These are phyloP conservation scores for Blastobotrys elegans DNA, from an alignment of 1,139 yeast genomes.

Conservation along the genomic window DNA sequence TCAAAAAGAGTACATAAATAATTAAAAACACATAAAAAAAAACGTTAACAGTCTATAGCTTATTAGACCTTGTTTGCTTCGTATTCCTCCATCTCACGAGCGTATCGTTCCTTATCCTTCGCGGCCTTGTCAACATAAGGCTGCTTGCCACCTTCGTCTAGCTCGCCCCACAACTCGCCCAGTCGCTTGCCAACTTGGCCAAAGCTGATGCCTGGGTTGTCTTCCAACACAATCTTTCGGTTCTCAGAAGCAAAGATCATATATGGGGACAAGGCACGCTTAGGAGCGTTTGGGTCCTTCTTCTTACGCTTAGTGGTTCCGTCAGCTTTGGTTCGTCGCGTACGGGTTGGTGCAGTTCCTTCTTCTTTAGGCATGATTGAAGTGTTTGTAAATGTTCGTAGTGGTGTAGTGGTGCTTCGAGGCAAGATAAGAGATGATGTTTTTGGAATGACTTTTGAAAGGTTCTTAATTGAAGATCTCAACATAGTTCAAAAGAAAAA, in stretches of 20 bases:
- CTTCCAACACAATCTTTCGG: constrained; percentile 92
- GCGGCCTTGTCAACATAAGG: constrained; percentile 93
- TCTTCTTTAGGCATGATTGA: constrained; percentile 12
- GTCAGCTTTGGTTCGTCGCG: constrained; percentile 12
- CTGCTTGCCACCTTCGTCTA: constrained; percentile 69
- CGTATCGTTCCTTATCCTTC: constrained; percentile 95
- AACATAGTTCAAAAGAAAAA: constrained; percentile 2
- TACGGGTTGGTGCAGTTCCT: constrained; percentile 3
- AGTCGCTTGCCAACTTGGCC: constrained; percentile 54
- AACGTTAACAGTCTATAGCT: not conserved
- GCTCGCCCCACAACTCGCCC: constrained; percentile 96
- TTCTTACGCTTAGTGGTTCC: constrained; percentile 20
- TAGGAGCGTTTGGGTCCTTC: constrained; percentile 90
- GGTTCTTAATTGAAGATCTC: not conserved
- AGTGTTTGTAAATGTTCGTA: not conserved
- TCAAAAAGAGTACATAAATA: too few species aligned
- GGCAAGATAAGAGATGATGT: not conserved
- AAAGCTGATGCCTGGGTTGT: constrained; percentile 89
- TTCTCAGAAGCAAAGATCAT: constrained; percentile 90
- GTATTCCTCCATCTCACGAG: constrained; percentile 90
- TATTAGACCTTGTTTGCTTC: constrained; percentile 23
- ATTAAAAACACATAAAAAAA: too few species aligned
- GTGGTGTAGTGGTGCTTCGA: not conserved
- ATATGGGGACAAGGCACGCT: constrained; percentile 96
- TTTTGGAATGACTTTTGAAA: not conserved